These are phyloP conservation scores for Ballota nigra DNA, from an alignment of 257 asterid species.

Conservation along the genomic window DNA sequence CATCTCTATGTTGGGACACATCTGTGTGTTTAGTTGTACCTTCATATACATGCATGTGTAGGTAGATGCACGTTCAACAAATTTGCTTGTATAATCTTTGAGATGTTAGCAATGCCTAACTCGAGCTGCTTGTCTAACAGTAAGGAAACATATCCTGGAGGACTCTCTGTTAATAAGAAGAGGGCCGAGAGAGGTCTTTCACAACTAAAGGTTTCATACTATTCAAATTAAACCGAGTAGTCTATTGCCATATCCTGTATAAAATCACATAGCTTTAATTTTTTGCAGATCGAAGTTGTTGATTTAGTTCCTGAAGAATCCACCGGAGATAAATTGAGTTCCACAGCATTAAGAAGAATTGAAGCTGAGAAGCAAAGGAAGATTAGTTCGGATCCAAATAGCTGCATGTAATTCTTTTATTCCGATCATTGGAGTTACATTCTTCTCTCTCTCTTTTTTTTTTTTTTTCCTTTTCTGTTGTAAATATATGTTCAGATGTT, in stretches of 20 bases:
- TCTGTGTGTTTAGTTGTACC: background rate
- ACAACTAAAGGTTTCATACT: slow-evolving; percentile 54
- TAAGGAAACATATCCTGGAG: slow-evolving; percentile 87
- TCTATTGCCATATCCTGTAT: background rate
- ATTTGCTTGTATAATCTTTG: background rate
- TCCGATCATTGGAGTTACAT: background rate
- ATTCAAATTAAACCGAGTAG: background rate
- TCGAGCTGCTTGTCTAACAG: slow-evolving; percentile 40
- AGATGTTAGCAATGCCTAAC: background rate
- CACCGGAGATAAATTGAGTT: slow-evolving; percentile 70
- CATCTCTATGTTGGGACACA: background rate
- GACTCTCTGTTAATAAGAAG: slow-evolving; percentile 75
- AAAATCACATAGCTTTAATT: background rate
- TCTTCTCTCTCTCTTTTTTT: background rate
- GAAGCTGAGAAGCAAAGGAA: slow-evolving; percentile 64
- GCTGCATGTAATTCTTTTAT: background rate
- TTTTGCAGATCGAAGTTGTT: slow-evolving; percentile 74
- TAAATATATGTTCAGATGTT: background rate
- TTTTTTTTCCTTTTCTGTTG: background rate
- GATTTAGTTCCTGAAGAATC: slow-evolving; percentile 77
- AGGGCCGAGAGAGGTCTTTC: slow-evolving; percentile 81
- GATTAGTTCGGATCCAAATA: slow-evolving; percentile 23
- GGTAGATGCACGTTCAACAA: too few species aligned
- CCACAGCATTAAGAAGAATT: slow-evolving; percentile 67
- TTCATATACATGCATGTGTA: too few species aligned